Evolutionary conservation across 2,329 filamentous ascomycete species (phyloP).

Genomic region (Epichloe brachyelytri): DNA sequence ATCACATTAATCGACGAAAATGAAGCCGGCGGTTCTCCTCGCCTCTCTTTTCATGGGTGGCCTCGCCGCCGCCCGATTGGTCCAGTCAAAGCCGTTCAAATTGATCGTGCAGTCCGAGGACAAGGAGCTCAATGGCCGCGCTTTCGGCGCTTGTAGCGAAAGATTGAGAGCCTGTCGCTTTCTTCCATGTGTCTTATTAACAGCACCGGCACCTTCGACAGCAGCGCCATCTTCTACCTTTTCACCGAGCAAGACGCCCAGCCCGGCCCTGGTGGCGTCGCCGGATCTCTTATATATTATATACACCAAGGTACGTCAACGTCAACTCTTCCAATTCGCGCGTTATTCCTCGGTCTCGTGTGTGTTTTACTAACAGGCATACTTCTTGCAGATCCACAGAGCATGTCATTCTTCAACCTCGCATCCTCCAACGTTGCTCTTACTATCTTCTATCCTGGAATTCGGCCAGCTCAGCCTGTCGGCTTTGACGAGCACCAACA

Average conservation of each 20-base stretch:
- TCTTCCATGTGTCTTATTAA: too few species aligned
- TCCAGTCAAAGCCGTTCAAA: constrained; percentile 12
- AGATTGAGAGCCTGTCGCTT: too few species aligned
- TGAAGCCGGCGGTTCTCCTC: too few species aligned
- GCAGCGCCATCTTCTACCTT: constrained; percentile 5
- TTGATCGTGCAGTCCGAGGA: constrained; percentile 8
- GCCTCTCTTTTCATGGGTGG: background rate
- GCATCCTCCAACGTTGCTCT: constrained; percentile 11
- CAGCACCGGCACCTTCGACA: too few species aligned
- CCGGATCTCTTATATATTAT: too few species aligned
- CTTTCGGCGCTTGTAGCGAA: too few species aligned
- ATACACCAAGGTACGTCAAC: constrained; percentile 1
- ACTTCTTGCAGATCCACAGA: background rate
- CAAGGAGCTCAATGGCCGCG: constrained; percentile 8
- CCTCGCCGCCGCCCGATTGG: constrained; percentile 5
- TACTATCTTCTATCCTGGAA: constrained; percentile 7
- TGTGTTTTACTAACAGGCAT: too few species aligned
- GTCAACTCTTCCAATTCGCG: too few species aligned
- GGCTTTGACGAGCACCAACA: constrained; percentile 10
- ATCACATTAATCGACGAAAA: too few species aligned
- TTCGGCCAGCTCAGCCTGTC: constrained; percentile 11
- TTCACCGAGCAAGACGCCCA: constrained; percentile 9
- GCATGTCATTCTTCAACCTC: constrained; percentile 8
- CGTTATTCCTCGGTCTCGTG: too few species aligned
- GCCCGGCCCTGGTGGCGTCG: constrained; percentile 4